Conservation (phyloP, 2,329 filamentous ascomycete genomes). For the Xylaria digitata region DNA sequence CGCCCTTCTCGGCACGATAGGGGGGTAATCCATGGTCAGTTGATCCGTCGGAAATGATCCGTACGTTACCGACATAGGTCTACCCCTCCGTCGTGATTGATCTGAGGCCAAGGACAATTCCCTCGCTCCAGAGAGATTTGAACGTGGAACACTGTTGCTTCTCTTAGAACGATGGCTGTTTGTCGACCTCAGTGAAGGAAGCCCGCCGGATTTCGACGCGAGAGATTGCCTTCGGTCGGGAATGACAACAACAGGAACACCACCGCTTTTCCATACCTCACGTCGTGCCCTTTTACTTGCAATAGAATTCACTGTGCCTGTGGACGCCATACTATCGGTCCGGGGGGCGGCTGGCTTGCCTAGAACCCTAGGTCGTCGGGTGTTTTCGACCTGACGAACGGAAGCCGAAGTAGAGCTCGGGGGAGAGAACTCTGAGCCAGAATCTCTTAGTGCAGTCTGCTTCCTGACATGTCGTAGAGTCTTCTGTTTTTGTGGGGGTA, state of each 20-base stretch:
- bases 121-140: slow-evolving; percentile 56
- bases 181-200: slow-evolving; percentile 70
- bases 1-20: slow-evolving; percentile 65
- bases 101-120: slow-evolving; percentile 59
- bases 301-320: slow-evolving; percentile 60
- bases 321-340: slow-evolving; percentile 63
- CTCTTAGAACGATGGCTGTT: slow-evolving; percentile 67
- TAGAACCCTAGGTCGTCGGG: slow-evolving; percentile 47
- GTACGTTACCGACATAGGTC: slow-evolving; percentile 61
- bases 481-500: slow-evolving; percentile 59
- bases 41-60: slow-evolving; percentile 58
- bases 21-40: slow-evolving; percentile 70
- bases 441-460: slow-evolving; percentile 56
- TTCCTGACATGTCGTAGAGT: slow-evolving; percentile 73
- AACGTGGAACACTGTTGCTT: slow-evolving; percentile 62
- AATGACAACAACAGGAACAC: slow-evolving; percentile 71
- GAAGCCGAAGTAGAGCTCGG: slow-evolving; percentile 59
- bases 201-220: slow-evolving; percentile 55
- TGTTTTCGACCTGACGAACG: slow-evolving; percentile 48
- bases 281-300: slow-evolving; percentile 67
- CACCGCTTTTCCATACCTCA: slow-evolving; percentile 69
- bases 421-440: slow-evolving; percentile 56
- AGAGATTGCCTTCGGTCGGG: slow-evolving; percentile 68
- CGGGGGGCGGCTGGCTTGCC: slow-evolving; percentile 49
- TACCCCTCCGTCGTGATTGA: slow-evolving; percentile 54